phyloP scores from a whole-genome alignment of 768 basidiomycete genomes.

The Mycena amicta region DNA sequence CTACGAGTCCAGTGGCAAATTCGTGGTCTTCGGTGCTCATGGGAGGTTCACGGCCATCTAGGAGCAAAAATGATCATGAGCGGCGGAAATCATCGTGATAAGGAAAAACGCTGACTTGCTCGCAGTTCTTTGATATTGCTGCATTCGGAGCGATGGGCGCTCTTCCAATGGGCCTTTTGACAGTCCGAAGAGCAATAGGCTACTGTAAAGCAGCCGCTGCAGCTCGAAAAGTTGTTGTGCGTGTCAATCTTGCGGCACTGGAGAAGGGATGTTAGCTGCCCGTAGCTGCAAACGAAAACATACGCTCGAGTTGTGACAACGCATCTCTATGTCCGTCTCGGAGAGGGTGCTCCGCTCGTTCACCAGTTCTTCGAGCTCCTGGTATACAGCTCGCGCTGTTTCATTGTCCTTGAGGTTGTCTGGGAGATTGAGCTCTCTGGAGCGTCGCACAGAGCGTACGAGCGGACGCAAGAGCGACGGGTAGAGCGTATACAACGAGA shows the following conservation, averaged over 20 bases:
- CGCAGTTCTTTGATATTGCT: conserved; percentile 12
- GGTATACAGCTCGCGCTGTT: conserved; percentile 8
- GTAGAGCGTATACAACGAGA: conserved; percentile 20
- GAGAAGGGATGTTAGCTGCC: no score
- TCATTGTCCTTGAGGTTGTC: conserved; percentile 10
- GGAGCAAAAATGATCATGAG: no score
- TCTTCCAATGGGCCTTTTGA: conserved; percentile 21
- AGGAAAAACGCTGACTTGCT: background rate
- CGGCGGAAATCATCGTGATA: no score
- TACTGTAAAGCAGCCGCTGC: conserved; percentile 20
- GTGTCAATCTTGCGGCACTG: conserved; percentile 19
- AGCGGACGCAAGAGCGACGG: conserved; percentile 18
- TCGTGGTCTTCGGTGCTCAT: conserved; percentile 15
- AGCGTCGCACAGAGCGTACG: background rate
- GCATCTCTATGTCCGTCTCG: conserved; percentile 4
- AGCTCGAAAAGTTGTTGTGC: conserved; percentile 16
- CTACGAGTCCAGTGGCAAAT: conserved; percentile 8
- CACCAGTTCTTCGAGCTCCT: conserved; percentile 15
- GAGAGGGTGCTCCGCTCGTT: conserved; percentile 11
- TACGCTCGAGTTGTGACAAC: conserved; percentile 16
- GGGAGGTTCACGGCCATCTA: no score
- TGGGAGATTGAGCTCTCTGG: conserved; percentile 14
- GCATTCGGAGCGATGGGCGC: conserved; percentile 16
- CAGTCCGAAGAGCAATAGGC: conserved; percentile 15
- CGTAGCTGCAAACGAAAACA: background rate